phyloP scores from a whole-genome alignment of 78 protist species.

The Polysphondylium violaceum region DNA sequence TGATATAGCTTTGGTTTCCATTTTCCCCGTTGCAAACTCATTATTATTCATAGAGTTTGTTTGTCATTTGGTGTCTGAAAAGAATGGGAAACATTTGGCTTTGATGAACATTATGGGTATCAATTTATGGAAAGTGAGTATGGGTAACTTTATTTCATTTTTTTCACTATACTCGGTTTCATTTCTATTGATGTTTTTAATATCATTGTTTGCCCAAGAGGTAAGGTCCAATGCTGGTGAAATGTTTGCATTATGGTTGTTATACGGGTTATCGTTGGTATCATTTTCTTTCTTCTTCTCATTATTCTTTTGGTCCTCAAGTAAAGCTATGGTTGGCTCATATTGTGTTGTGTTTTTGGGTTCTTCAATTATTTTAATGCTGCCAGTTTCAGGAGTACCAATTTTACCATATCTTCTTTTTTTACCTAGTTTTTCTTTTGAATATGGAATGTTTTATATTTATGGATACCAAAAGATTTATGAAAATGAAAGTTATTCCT shows the following conservation, averaged over 20 bases:
- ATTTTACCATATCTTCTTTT: too few species aligned
- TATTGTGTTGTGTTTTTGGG: constrained; percentile 13
- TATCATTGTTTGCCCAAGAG: background rate
- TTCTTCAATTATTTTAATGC: too few species aligned
- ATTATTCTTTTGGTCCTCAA: constrained; percentile 28
- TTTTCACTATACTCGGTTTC: background rate
- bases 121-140: background rate
- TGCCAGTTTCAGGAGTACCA: too few species aligned
- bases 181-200: background rate
- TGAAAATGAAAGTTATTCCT: too few species aligned
- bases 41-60: constrained; percentile 63
- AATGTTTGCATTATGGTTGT: background rate
- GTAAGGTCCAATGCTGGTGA: too few species aligned
- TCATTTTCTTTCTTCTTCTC: constrained; percentile 30
- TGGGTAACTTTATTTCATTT: constrained; percentile 5
- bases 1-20: too few species aligned
- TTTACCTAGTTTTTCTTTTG: too few species aligned
- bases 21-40: too few species aligned
- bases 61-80: constrained; percentile 37
- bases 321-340: background rate
- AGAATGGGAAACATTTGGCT: constrained; percentile 18
- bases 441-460: too few species aligned
- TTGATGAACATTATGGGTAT: constrained; percentile 69
- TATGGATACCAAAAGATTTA: constrained; percentile 28
- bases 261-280: constrained; percentile 18